Conservation (phyloP, 768 basidiomycete genomes). For the Tephrocybe sp. region DNA sequence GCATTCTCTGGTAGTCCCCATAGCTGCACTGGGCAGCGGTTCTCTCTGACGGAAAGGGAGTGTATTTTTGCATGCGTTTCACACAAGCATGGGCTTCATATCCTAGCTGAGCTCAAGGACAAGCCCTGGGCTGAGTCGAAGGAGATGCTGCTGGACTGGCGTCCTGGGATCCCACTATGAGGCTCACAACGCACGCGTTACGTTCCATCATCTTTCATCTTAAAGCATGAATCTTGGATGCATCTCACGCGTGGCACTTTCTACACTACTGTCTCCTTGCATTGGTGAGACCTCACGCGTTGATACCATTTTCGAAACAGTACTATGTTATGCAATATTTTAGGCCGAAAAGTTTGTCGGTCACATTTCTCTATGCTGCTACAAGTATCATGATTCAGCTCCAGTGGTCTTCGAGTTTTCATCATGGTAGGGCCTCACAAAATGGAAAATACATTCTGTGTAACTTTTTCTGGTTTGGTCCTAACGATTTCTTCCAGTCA, state of each 20-base stretch:
- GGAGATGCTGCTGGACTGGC: conserved; percentile 34
- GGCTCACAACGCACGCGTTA: conserved; percentile 30
- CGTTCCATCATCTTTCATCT: conserved; percentile 11
- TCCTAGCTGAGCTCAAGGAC: conserved; percentile 34
- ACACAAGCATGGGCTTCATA: conserved; percentile 37
- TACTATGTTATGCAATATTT: background rate
- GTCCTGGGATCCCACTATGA: conserved; percentile 32
- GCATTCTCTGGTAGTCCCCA: conserved; percentile 47
- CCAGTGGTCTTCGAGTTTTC: no score
- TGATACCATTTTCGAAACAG: background rate
- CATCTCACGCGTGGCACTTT: no score
- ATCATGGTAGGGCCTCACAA: no score
- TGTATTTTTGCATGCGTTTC: conserved; percentile 45
- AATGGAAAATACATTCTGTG: no score
- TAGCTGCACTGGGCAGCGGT: conserved; percentile 50
- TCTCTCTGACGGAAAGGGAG: conserved; percentile 41
- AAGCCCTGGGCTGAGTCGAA: conserved; percentile 32
- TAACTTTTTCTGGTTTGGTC: no score
- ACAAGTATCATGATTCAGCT: no score
- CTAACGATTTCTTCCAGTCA: no score
- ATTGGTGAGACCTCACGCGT: background rate
- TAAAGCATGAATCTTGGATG: background rate
- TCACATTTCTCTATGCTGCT: no score
- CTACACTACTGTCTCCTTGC: no score
- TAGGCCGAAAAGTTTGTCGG: no score